phyloP scores from a whole-genome alignment of 441 rosid species.

The Adansonia madagascariensis region DNA sequence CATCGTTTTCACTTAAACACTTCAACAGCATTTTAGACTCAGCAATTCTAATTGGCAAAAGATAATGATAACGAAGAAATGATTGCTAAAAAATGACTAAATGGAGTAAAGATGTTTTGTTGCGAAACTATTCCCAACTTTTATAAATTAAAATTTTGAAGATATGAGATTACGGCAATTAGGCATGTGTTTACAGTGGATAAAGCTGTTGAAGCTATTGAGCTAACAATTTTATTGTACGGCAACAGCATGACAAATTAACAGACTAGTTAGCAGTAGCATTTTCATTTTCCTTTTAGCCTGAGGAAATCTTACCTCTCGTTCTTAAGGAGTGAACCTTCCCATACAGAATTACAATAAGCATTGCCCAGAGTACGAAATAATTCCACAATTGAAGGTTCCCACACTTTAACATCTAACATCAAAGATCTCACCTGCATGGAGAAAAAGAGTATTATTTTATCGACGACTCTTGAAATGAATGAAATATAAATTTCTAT shows the following conservation, averaged over 20 bases:
- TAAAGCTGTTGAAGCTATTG: not conserved
- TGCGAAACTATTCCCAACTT: not conserved
- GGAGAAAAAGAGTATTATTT: conserved; percentile 24
- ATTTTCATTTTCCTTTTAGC: not conserved
- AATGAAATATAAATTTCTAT: conserved; percentile 9
- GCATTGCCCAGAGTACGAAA: conserved; percentile 77
- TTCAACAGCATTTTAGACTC: not conserved
- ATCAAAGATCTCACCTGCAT: conserved; percentile 88
- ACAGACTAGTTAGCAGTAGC: not conserved
- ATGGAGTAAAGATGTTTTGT: not conserved
- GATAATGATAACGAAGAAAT: not conserved
- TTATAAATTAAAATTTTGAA: not conserved
- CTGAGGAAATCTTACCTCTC: conserved; percentile 46
- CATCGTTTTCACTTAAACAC: not conserved
- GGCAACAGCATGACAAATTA: conserved; percentile 14
- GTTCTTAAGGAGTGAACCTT: conserved; percentile 53
- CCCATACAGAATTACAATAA: conserved; percentile 90
- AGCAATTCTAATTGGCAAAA: not conserved
- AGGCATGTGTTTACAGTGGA: not conserved
- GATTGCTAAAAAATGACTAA: not conserved
- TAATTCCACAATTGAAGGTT: conserved; percentile 76
- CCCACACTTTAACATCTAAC: conserved; percentile 96
- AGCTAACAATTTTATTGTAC: not conserved
- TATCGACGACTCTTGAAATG: conserved; percentile 18
- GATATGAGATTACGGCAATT: not conserved